phyloP scores from a whole-genome alignment of 495 filamentous ascomycete species.

The Podospora fimiseda region DNA sequence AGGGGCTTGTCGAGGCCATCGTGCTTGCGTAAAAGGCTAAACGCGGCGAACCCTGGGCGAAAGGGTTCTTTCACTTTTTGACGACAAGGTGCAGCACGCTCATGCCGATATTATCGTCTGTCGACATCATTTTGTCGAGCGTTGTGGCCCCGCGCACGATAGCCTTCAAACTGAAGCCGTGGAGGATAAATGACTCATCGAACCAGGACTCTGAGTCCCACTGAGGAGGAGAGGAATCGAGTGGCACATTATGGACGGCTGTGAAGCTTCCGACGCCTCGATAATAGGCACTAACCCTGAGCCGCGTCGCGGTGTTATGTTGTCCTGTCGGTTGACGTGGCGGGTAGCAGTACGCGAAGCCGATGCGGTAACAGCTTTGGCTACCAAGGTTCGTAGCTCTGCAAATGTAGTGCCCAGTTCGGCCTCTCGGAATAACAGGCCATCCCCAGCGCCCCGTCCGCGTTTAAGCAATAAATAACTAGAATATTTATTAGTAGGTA shows the following conservation, averaged over 20 bases:
- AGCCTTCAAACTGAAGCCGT: conserved; percentile 26
- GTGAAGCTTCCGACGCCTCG: background rate
- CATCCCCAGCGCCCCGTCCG: background rate
- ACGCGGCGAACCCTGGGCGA: conserved; percentile 28
- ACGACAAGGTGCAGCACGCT: conserved; percentile 22
- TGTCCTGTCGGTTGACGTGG: no score
- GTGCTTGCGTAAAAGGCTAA: conserved; percentile 28
- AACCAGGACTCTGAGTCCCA: conserved; percentile 28
- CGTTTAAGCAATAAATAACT: no score
- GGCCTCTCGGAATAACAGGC: background rate
- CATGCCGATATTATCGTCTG: conserved; percentile 23
- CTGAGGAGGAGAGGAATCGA: background rate
- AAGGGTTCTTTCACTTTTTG: conserved; percentile 22
- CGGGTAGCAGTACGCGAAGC: no score
- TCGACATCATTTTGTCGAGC: conserved; percentile 25
- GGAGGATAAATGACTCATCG: conserved; percentile 18
- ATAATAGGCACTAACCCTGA: background rate
- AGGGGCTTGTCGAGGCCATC: conserved; percentile 13
- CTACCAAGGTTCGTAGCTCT: no score
- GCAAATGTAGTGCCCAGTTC: no score
- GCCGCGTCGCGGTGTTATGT: background rate
- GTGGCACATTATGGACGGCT: no score
- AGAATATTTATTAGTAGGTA: conserved; percentile 20
- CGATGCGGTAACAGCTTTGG: no score
- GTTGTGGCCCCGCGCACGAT: conserved; percentile 11